Evolutionary conservation across 257 asterid species (phyloP).

Genomic region (Anisodus tanguticus): DNA sequence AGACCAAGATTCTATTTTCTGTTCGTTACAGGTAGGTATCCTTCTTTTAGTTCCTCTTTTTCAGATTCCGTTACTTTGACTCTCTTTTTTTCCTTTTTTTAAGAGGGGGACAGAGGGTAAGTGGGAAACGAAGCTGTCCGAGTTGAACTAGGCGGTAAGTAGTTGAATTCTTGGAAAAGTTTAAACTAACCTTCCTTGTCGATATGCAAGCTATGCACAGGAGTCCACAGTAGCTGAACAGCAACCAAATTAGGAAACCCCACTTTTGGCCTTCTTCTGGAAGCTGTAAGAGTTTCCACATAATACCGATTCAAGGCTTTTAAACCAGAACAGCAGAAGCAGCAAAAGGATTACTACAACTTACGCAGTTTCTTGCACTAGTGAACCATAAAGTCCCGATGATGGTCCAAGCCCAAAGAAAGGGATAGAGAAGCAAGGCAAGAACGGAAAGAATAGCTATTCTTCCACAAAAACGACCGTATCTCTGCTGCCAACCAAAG

Average conservation of each 20-base stretch:
- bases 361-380: conserved; percentile 74
- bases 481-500: conserved; percentile 92
- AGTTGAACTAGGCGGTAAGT: not conserved
- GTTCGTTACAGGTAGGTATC: not conserved
- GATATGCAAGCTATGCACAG: conserved; percentile 29
- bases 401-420: conserved; percentile 85
- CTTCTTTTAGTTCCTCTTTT: conserved; percentile 1
- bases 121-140: not conserved
- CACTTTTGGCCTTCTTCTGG: conserved; percentile 40
- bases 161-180: conserved; percentile 2
- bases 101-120: not conserved
- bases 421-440: conserved; percentile 77
- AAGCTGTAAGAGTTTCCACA: conserved; percentile 41
- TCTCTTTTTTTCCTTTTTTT: not conserved
- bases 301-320: conserved; percentile 32
- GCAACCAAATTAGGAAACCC: conserved; percentile 39
- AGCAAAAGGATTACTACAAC: conserved; percentile 37
- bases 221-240: conserved; percentile 38
- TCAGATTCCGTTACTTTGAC: not conserved
- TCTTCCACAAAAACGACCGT: conserved; percentile 86
- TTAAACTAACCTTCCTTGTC: conserved; percentile 25
- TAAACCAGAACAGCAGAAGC: conserved; percentile 23
- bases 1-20: not conserved
- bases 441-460: conserved; percentile 77
- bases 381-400: conserved; percentile 91